Base-by-base conservation (phyloP, 805 yeast genomes). In the Saturnispora besseyi region DNA sequence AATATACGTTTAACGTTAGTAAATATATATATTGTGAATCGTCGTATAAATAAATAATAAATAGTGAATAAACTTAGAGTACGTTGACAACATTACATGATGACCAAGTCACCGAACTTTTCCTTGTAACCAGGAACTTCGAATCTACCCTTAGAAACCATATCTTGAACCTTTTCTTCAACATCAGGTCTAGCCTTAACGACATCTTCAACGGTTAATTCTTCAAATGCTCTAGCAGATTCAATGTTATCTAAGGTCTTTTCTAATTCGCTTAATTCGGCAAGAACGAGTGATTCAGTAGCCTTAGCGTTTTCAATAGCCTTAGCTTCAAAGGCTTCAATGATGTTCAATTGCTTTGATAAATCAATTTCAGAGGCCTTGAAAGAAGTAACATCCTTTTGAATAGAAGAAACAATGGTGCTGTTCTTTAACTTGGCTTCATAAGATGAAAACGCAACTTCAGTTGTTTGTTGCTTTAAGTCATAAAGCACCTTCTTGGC, bases 61-160 rank as follows among this genome's bases (percentile, higher is more conserved):
- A 31, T 30, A 42, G 41, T 41, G 37, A 42, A 28, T 44, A 45
- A 41, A 54, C 51, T 46, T 41, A 54, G 45, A 21, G 38, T 42
- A 45, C 46, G 31, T 41, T 33, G 36, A 41, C 24, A 31, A 33
- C 41, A 57, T 69, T 73, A 78, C 97, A 91, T 93, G 70, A 89
- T 88, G 64, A 91, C 88, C 74, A 91, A 81, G 70, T 86, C 87
- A 72, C 98, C 98, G 71, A 93, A 93, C 82, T 90, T 93, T 74
- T 93, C 98, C 74, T 86, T 83, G 83, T 93, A 93, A 63, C 96
- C 96, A 63, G 98, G 98, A 61, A 90, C 95, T 66, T 87, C 87
- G 95, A 96, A 90, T 77, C 86, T 86, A 73, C 96, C 96, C 78
- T 90, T 84, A 79, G 84, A 81, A 63, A 93, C 89, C 93, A 91